Evolutionary conservation across 2,329 filamentous ascomycete species (phyloP).

Genomic region (Pezicula neosporulosa): DNA sequence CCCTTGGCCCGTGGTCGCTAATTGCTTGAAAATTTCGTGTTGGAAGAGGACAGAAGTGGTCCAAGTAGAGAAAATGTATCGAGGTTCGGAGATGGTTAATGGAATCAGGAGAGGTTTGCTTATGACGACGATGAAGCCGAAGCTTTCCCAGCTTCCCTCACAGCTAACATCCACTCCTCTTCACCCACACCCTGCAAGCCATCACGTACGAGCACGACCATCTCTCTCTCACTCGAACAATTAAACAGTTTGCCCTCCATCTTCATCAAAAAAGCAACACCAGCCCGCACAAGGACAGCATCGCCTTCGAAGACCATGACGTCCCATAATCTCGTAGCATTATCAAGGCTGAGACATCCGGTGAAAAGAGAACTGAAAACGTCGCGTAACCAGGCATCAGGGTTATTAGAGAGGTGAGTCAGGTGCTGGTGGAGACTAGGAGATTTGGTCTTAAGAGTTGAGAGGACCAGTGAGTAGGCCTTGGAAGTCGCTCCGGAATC

Average conservation of each 20-base stretch:
- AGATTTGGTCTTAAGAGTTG: slow-evolving; percentile 63
- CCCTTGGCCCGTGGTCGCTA: too few species aligned
- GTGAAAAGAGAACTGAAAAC: slow-evolving; percentile 67
- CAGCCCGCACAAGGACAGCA: slow-evolving; percentile 64
- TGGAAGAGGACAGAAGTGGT: too few species aligned
- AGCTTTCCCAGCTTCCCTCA: slow-evolving; percentile 3
- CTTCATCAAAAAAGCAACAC: slow-evolving; percentile 59
- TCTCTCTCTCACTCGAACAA: not conserved
- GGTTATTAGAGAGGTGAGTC: slow-evolving; percentile 41
- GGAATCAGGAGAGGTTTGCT: too few species aligned
- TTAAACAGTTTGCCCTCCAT: slow-evolving; percentile 49
- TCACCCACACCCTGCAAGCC: not conserved
- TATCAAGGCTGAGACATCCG: slow-evolving; percentile 59
- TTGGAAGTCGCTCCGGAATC: slow-evolving; percentile 67
- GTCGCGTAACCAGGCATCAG: slow-evolving; percentile 51
- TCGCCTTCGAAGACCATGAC: slow-evolving; percentile 83
- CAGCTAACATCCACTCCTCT: slow-evolving; percentile 5
- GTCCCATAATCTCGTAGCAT: slow-evolving; percentile 73
- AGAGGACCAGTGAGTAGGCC: slow-evolving; percentile 66
- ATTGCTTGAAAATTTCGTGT: too few species aligned
- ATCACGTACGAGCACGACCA: not conserved
- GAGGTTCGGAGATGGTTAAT: too few species aligned
- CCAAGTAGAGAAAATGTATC: too few species aligned
- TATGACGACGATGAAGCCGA: not conserved
- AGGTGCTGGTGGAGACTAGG: slow-evolving; percentile 63